These are phyloP conservation scores for Hemileccinum hortonii DNA, from an alignment of 1,284 basidiomycete species.

Conservation along the genomic window DNA sequence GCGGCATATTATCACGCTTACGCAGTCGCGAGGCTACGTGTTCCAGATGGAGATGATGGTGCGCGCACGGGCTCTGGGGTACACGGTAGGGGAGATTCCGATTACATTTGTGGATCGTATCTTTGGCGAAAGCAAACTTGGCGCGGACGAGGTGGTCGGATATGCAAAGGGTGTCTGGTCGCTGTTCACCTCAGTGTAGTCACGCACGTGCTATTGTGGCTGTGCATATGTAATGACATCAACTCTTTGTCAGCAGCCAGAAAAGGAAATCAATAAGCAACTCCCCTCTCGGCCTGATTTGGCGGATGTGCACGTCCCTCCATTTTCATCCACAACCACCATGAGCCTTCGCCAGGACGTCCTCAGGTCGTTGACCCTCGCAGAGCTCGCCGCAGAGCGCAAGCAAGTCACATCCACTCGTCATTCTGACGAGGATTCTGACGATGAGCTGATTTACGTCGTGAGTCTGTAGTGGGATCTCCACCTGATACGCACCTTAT, in stretches of 20 bases:
- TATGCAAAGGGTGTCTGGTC: slow-evolving; percentile 86
- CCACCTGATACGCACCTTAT: slow-evolving; percentile 1
- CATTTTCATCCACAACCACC: slow-evolving; percentile 22
- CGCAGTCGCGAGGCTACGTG: slow-evolving; percentile 86
- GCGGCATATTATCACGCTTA: slow-evolving; percentile 78
- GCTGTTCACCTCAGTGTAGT: slow-evolving; percentile 70
- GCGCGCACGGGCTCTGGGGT: slow-evolving; percentile 78
- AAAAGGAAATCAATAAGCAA: slow-evolving; percentile 4
- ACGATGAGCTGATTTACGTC: slow-evolving; percentile 75
- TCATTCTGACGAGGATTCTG: slow-evolving; percentile 50
- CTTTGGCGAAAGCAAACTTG: slow-evolving; percentile 89
- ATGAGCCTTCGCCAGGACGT: slow-evolving; percentile 78
- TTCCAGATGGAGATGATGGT: slow-evolving; percentile 99
- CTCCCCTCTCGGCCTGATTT: not conserved
- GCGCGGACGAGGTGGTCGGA: slow-evolving; percentile 84
- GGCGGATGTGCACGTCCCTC: not conserved
- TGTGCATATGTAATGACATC: slow-evolving; percentile 15
- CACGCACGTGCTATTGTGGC: not conserved
- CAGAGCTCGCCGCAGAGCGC: slow-evolving; percentile 22
- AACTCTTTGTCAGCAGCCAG: slow-evolving; percentile 17
- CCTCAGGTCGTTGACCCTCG: slow-evolving; percentile 53
- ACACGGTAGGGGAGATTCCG: slow-evolving; percentile 84
- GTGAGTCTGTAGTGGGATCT: slow-evolving; percentile 44
- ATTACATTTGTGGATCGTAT: slow-evolving; percentile 94
- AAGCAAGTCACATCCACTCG: slow-evolving; percentile 14